Evolutionary conservation across 2,329 filamentous ascomycete species (phyloP), one percentile per base, ranked within the genome.

Genomic region (Metarhizium rileyi): DNA sequence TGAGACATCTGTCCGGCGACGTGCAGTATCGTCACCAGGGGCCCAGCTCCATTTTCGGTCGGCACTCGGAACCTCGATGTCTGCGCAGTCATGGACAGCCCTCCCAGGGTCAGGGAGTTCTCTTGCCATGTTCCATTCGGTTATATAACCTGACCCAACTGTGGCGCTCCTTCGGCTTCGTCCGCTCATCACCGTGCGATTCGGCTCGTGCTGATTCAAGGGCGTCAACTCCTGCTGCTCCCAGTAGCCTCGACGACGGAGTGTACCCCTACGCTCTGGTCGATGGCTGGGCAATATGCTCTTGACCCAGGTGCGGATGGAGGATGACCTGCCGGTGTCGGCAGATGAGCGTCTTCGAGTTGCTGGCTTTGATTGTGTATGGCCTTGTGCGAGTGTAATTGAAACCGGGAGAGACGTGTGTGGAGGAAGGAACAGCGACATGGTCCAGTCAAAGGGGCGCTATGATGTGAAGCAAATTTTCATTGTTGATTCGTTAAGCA

Each of bases 241-340:
- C 63, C 58, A 64, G 46, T 59, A 63, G 1, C 63, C 59, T 5
- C 57, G 56, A 23, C 54, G 49, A 36, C 73, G 71, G 40, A 63
- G 49, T 1, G 76, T 78, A 9, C 75, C 70, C 20, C 77, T 75
- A 27, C 70, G 69, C 53, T 80, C 77, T 1, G 72, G 66, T 6
- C 70, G 71, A 50, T 71, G 67, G 53, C 69, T 74, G 0, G 76
- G 76, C 9, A 76, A 61, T 2, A 78, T 64, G 47, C 61, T 72
- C 50, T 61, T 70, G 46, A 77, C 59, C 57, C 74, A 72, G 45
- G 61, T 62, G 16, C 65, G 55, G 18, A 73, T 53, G 5, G 70
- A 70, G 20, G 50, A 23, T 8, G 48, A 45, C 7, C 45, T 56
- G 45, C 43, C 50, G 33, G 46, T 40, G 18, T 53, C 42, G 18